Evolutionary conservation across 2,329 filamentous ascomycete genomes (phyloP).

Genomic region (Alternaria viburni): DNA sequence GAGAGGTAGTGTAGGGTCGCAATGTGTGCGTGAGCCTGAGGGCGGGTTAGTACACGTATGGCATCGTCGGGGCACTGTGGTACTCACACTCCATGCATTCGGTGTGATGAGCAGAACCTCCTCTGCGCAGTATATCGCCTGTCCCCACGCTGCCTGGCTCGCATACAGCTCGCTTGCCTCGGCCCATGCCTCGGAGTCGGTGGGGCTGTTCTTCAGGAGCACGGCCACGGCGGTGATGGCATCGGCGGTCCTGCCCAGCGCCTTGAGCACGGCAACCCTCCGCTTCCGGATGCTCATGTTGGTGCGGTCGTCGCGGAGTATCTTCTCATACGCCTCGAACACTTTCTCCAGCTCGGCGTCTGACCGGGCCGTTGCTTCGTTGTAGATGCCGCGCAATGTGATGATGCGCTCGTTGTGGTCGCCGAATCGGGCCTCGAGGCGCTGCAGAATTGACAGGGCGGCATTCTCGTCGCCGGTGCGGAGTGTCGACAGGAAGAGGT

Average conservation of each 20-base stretch:
- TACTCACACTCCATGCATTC: constrained; percentile 90
- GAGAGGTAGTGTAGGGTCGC: constrained; percentile 84
- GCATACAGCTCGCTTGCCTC: constrained; percentile 90
- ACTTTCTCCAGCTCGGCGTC: constrained; percentile 70
- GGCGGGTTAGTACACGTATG: neutral
- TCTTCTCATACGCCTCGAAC: constrained; percentile 77
- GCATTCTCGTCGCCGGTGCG: constrained; percentile 82
- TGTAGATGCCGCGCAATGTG: constrained; percentile 80
- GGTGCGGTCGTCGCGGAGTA: constrained; percentile 74
- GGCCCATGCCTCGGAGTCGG: constrained; percentile 91
- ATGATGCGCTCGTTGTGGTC: constrained; percentile 83
- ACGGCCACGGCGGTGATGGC: constrained; percentile 76
- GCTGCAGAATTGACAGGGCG: constrained; percentile 76
- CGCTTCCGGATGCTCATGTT: constrained; percentile 89
- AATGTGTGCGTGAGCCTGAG: constrained; percentile 80
- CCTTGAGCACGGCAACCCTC: constrained; percentile 77
- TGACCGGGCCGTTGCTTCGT: constrained; percentile 79
- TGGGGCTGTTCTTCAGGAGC: constrained; percentile 82
- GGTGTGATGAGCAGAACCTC: constrained; percentile 86
- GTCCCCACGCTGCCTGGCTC: constrained; percentile 75
- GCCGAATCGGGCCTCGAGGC: constrained; percentile 81
- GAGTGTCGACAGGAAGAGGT: constrained; percentile 82
- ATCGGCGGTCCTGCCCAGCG: constrained; percentile 72
- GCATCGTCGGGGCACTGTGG: neutral
- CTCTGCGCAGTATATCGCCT: constrained; percentile 87